phyloP scores from a whole-genome alignment of 2,329 filamentous ascomycete species.

The Scytalidium lignicola region DNA sequence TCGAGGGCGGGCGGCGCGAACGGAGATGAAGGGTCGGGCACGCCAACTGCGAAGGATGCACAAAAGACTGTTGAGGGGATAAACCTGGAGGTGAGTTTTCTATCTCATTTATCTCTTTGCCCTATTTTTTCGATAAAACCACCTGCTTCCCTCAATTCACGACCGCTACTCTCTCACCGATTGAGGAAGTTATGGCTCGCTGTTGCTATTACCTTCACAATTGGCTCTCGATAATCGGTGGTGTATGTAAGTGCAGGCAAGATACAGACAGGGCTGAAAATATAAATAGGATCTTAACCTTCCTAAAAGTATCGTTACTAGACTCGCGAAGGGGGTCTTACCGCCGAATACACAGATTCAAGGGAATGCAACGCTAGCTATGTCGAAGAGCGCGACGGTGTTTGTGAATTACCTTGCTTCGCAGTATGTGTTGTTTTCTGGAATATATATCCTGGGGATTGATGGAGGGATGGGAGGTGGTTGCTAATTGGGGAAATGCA shows the following conservation, averaged over 20 bases:
- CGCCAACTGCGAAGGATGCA: conserved; percentile 21
- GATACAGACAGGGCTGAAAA: background rate
- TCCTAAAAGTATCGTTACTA: conserved; percentile 75
- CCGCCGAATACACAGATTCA: conserved; percentile 80
- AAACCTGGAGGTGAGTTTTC: conserved; percentile 45
- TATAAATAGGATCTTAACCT: conserved; percentile 63
- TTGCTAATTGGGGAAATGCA: conserved; percentile 27
- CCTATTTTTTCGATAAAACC: no score
- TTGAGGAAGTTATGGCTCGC: no score
- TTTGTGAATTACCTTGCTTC: conserved; percentile 77
- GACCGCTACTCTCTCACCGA: no score
- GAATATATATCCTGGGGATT: no score
- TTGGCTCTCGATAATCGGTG: no score
- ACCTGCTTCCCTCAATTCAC: no score
- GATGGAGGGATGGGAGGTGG: no score
- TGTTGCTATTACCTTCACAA: no score
- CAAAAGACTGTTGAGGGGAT: conserved; percentile 22
- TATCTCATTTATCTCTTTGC: background rate
- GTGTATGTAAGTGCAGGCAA: no score
- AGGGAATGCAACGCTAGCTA: conserved; percentile 71
- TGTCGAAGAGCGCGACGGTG: conserved; percentile 77
- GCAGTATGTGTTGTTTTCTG: conserved; percentile 63
- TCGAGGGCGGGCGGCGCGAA: conserved; percentile 41
- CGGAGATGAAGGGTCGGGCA: conserved; percentile 34
- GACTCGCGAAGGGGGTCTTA: conserved; percentile 73